Evolutionary conservation across 2,329 filamentous ascomycete genomes (phyloP), one percentile per base, ranked within the genome.

Genomic region (Chrysoporthe deuterocubensis): DNA sequence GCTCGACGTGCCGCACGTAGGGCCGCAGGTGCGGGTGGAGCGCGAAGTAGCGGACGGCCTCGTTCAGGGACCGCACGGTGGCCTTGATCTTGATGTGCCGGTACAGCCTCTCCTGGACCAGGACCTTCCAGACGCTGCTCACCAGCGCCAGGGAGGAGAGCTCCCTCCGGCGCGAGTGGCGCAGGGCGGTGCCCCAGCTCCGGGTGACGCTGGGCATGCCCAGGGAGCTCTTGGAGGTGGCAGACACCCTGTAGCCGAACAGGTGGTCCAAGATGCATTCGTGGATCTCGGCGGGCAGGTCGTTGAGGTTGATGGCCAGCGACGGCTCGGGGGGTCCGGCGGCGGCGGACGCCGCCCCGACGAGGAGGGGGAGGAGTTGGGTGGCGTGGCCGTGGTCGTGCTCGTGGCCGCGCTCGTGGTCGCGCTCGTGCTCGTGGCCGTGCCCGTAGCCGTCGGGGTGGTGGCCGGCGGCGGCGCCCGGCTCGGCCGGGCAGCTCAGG

Each of bases 21-120:
- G 78, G 72, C 26, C 86, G 83, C 6, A 93, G 84, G 73, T 91
- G 86, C 40, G 83, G 80, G 68, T 89, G 84, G 11, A 78, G 71
- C 18, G 79, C 76, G 71, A 93, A 91, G 81, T 90, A 92, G 44
- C 79, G 71, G 70, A 85, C 81, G 7, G 90, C 87, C 60, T 88
- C 83, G 54, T 85, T 79, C 52, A 92, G 79, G 18, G 85, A 89
- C n/a, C 86, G 83, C 48, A 86, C 80, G 0, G 90, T 92, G 0
- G 89, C 91, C 78, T 92, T 91, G 72, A 93, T 81, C 78, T 93
- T 92, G 79, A 93, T 87, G 76, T 92, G 90, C 54, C 91, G 85
- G 78, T 92, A 94, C 2, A 94, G 84, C 48, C 91, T 84, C 74
- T 90, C 85, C 75, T 93, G 91, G 26, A 94, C 87, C 66, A 93